Percentiles rank a stretch among this genome's conserved stretches.
Evolutionary conservation across 495 filamentous ascomycete species (phyloP).

Genomic region (Acidomyces sp.): DNA sequence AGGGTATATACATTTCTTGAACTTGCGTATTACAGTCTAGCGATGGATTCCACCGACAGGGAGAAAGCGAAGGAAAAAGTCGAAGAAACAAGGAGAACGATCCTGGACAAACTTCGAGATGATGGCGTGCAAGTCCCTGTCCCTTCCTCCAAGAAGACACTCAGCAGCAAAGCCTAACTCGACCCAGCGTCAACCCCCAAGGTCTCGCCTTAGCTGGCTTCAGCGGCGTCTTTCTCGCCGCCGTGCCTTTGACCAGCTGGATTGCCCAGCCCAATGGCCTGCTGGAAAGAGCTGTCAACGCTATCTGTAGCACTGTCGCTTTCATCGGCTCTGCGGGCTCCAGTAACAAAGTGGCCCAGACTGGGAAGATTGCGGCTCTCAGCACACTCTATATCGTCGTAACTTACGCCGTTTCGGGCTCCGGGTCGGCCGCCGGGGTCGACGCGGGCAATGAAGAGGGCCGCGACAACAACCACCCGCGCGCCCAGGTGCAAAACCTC

Average conservation of each 20-base stretch:
- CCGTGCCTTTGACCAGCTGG: constrained; percentile 10
- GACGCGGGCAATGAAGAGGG: constrained; percentile 4
- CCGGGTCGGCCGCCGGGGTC: neutral
- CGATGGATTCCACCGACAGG: neutral
- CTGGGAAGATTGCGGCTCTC: constrained; percentile 13
- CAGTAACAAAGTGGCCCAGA: neutral
- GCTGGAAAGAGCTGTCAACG: constrained; percentile 6
- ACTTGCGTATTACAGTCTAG: no score
- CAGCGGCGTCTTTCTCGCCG: constrained; percentile 12
- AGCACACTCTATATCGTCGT: constrained; percentile 10
- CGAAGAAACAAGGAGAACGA: constrained; percentile 4
- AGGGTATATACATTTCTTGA: no score
- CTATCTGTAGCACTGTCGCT: constrained; percentile 3
- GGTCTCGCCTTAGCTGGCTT: constrained; percentile 11
- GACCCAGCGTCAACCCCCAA: constrained; percentile 7
- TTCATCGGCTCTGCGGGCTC: constrained; percentile 7
- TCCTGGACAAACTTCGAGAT: constrained; percentile 7
- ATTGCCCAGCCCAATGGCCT: constrained; percentile 7
- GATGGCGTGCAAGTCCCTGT: constrained; percentile 7
- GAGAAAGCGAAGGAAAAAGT: constrained; percentile 3
- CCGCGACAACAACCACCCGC: constrained; percentile 10
- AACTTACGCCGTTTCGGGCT: constrained; percentile 12
- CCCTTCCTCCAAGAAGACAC: neutral
- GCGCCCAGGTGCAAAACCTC: constrained; percentile 1
- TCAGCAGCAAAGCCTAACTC: neutral